phyloP scores from a whole-genome alignment of 768 basidiomycete species.

The Podaxis sp. region DNA sequence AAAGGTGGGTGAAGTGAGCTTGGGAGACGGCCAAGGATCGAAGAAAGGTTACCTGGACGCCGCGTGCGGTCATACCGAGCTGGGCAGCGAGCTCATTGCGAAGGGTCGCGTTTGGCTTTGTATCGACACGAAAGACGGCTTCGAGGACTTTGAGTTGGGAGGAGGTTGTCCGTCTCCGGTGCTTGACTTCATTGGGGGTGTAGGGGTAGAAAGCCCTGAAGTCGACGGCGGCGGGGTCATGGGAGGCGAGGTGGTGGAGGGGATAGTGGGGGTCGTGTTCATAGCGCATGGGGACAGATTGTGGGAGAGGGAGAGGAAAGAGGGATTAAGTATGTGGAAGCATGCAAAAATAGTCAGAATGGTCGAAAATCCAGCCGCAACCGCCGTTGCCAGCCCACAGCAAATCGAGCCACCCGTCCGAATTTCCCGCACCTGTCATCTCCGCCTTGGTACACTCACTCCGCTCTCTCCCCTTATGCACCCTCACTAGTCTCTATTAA shows the following conservation, averaged over 20 bases:
- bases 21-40: constrained; percentile 3
- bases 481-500: not conserved
- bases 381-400: constrained; percentile 1
- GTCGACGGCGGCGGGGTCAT: constrained; percentile 71
- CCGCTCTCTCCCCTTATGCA: constrained; percentile 33
- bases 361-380: constrained; percentile 18
- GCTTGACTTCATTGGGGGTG: constrained; percentile 91
- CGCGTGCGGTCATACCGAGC: constrained; percentile 89
- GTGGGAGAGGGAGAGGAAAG: constrained; percentile 26
- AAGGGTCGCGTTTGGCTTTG: constrained; percentile 84
- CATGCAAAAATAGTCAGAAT: constrained; percentile 29
- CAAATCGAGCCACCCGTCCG: constrained; percentile 17
- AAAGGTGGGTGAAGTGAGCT: constrained; percentile 21
- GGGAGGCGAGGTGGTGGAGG: constrained; percentile 47
- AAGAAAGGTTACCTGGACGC: constrained; percentile 74
- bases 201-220: constrained; percentile 87
- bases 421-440: constrained; percentile 25
- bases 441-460: not conserved
- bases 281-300: constrained; percentile 30
- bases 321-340: constrained; percentile 28
- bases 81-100: constrained; percentile 79
- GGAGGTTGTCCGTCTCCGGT: constrained; percentile 85
- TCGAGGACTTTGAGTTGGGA: constrained; percentile 90
- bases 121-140: constrained; percentile 80
- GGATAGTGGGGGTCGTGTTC: constrained; percentile 36